Base-by-base conservation (phyloP, 2,329 filamentous ascomycete genomes). In the Lachnellula subtilissima region DNA sequence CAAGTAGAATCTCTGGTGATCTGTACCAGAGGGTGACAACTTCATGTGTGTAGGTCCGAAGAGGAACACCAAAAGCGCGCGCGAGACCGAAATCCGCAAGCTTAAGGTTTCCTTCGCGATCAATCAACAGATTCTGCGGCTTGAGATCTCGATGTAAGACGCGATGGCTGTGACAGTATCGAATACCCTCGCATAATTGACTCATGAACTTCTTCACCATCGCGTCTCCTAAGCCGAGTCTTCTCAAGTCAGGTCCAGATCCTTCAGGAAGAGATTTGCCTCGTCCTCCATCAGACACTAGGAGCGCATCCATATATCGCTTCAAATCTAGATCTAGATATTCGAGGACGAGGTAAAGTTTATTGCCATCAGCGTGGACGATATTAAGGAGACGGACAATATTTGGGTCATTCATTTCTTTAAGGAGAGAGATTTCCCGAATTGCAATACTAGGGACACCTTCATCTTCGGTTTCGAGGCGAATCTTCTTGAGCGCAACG, bases 21-120 rank as follows among this genome's bases (percentile, higher is more conserved):
- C 92, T 87, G 72, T 96, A 96, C 91, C 91, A 96, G 55, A 96
- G 80, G 1, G 91, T 96, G 57, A 96, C 91, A 58, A 96, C 91
- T 80, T 96, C 91, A 74, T 96, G 91, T 50, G 92, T 96, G 73
- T 96, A 96, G 52, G 91, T 96, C 66, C 91, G 83, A 66, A 96
- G 78, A 4, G 91, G 91, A n/a, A 96, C 91, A 73, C 91, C 91
- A 70, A 96, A 96, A 5, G 92, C 92, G 67, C 91, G 84, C 19
- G 91, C 91, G 63, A 96, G 79, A 72, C 91, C 91, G 67, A 96
- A 96, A 80, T 96, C 91, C 23, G 89, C 91, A 69, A 96, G 77
- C 76, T 96, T 96, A 64, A 96, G 79, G 74, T 96, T 95, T 56
- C 90, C 91, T 12, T 96, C 88, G 61, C 84, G 83, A 73, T 94